Percentiles rank a stretch among this genome's conserved stretches.
Conservation (phyloP, 163 green algal genomes). For the Scenedesmus sp. region DNA sequence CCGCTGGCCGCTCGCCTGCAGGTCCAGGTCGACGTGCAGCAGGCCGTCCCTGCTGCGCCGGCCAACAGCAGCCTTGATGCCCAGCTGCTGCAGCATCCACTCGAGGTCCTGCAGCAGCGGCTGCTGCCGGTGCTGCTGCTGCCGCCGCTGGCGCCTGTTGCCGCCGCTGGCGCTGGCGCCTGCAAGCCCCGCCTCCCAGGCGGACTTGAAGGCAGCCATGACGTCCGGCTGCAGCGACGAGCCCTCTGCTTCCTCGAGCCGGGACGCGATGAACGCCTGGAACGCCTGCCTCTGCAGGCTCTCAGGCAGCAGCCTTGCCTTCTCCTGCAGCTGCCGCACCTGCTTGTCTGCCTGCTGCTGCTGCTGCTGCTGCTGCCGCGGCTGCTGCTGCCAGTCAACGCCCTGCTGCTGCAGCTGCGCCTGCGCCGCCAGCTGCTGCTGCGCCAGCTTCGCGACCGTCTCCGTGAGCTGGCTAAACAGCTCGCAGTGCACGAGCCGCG, state of each 20-base stretch:
- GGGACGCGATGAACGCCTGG: conserved; percentile 42
- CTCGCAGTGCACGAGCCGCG: not conserved
- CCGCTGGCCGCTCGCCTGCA: conserved; percentile 25
- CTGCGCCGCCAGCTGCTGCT: conserved; percentile 22
- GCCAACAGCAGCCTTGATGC: conserved; percentile 11
- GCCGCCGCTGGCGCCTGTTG: not conserved
- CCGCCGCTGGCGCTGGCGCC: conserved; percentile 19
- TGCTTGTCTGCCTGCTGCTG: not conserved
- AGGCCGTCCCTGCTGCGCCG: conserved; percentile 15
- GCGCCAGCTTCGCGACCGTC: not conserved
- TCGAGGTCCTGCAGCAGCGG: conserved; percentile 36
- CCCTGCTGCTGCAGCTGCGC: conserved; percentile 22
- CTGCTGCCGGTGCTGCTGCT: not conserved
- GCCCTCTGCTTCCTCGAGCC: conserved; percentile 11
- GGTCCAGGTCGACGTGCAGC: conserved; percentile 28
- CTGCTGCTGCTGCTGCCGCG: conserved; percentile 9
- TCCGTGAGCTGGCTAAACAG: conserved; percentile 20
- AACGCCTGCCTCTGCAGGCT: conserved; percentile 57
- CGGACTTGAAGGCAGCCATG: not conserved
- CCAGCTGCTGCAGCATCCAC: conserved; percentile 36
- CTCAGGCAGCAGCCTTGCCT: conserved; percentile 21
- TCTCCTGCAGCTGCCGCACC: conserved; percentile 20
- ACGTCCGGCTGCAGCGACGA: not conserved
- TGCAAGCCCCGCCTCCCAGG: conserved; percentile 14
- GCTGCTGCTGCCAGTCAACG: not conserved